These are phyloP conservation scores for Colletotrichum lentis DNA, from an alignment of 2,329 filamentous ascomycete genomes.

Conservation along the genomic window DNA sequence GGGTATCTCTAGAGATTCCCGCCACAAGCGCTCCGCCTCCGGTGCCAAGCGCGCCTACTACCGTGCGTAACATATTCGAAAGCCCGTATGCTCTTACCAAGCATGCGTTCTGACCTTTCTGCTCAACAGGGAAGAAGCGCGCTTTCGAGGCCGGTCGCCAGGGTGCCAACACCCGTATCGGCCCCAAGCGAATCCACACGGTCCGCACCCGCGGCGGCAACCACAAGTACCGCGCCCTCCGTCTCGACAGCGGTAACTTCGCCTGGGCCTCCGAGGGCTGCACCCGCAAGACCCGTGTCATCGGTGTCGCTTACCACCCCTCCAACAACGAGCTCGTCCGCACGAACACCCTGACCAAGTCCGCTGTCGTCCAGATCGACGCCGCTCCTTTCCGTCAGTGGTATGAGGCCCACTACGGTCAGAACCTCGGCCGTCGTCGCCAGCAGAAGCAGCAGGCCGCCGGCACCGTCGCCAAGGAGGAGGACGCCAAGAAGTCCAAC, in stretches of 20 bases:
- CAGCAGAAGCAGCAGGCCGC: slow-evolving; percentile 76
- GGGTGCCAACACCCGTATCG: slow-evolving; percentile 99
- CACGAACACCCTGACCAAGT: slow-evolving; percentile 99
- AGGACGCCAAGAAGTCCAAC: slow-evolving; percentile 93
- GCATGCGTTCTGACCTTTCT: slow-evolving; percentile 76
- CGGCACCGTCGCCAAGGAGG: slow-evolving; percentile 62
- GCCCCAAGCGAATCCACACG: slow-evolving; percentile 93
- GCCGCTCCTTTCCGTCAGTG: slow-evolving; percentile 99
- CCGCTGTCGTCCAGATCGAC: slow-evolving; percentile 98
- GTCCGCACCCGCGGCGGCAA: slow-evolving; percentile 98
- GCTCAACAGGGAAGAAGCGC: slow-evolving; percentile 83
- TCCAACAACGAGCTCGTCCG: slow-evolving; percentile 99
- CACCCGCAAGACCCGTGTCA: slow-evolving; percentile 99
- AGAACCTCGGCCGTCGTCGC: slow-evolving; percentile 85
- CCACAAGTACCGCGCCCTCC: slow-evolving; percentile 99
- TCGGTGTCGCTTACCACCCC: slow-evolving; percentile 97
- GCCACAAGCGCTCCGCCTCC: slow-evolving; percentile 99
- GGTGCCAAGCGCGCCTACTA: slow-evolving; percentile 97
- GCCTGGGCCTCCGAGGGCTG: slow-evolving; percentile 98
- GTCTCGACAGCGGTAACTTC: slow-evolving; percentile 99
- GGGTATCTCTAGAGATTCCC: slow-evolving; percentile 99
- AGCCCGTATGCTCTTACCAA: slow-evolving; percentile 68
- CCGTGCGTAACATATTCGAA: slow-evolving; percentile 74
- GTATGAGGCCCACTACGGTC: slow-evolving; percentile 99
- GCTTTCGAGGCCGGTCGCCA: slow-evolving; percentile 99